These are phyloP conservation scores for Trichosporon sp. DNA, from an alignment of 1,284 basidiomycete species.

Conservation along the genomic window DNA sequence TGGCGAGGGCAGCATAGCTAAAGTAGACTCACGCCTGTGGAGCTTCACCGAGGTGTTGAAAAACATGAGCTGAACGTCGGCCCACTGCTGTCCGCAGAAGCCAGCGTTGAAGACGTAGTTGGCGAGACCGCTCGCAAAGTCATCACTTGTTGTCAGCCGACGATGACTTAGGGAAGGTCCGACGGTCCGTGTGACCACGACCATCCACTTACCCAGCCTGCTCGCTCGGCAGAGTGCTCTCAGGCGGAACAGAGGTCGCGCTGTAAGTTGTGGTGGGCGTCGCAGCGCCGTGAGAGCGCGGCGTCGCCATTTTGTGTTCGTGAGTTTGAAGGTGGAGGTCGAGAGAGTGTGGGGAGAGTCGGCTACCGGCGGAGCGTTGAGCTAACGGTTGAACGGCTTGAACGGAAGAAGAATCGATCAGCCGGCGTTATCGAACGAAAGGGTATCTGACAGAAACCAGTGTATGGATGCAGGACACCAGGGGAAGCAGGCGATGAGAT, in stretches of 20 bases:
- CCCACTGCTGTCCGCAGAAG: constrained; percentile 38
- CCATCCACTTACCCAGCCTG: constrained; percentile 3
- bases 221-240: constrained; percentile 2
- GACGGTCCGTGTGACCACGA: not conserved
- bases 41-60: constrained; percentile 37
- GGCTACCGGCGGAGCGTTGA: not conserved
- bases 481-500: not conserved
- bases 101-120: constrained; percentile 38
- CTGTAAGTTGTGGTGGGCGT: constrained; percentile 12
- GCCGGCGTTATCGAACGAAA: not conserved
- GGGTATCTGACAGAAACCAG: not conserved
- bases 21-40: constrained; percentile 39
- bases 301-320: constrained; percentile 4
- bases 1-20: not conserved
- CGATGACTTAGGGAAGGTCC: not conserved
- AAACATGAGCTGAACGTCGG: constrained; percentile 41
- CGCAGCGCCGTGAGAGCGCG: constrained; percentile 3
- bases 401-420: not conserved
- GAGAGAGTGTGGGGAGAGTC: constrained; percentile 10
- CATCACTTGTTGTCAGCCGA: constrained; percentile 1
- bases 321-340: constrained; percentile 1
- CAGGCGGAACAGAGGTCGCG: constrained; percentile 6
- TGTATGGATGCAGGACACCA: not conserved
- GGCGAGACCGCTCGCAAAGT: constrained; percentile 14
- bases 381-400: not conserved